These are phyloP conservation scores for Hericium rajendrae DNA, from an alignment of 768 basidiomycete species.

Conservation along the genomic window DNA sequence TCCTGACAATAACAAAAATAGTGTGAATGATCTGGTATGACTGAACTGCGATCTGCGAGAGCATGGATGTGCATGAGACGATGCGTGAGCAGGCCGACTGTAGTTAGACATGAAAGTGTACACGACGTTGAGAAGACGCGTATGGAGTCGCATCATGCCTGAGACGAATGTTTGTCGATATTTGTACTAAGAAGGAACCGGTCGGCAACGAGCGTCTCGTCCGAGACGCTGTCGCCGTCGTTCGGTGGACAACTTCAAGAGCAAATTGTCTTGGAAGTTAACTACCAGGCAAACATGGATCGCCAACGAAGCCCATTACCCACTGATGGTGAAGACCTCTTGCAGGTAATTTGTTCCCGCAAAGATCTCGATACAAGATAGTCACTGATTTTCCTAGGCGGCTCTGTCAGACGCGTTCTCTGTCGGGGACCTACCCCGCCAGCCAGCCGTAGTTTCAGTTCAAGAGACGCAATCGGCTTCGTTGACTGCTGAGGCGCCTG, in stretches of 20 bases:
- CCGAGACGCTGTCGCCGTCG: background rate
- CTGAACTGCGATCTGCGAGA: no score
- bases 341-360: constrained; percentile 4
- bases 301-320: background rate
- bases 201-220: background rate
- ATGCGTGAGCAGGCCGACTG: no score
- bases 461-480: background rate
- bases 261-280: background rate
- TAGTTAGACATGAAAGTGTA: no score
- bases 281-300: background rate
- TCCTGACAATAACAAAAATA: no score
- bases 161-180: background rate
- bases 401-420: constrained; percentile 14
- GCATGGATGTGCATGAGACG: no score
- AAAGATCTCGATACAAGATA: no score
- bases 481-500: background rate
- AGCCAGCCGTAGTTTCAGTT: background rate
- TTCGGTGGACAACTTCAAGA: background rate
- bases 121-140: no score
- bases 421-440: constrained; percentile 6
- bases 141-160: no score
- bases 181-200: background rate
- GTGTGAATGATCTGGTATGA: no score
- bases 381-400: background rate
- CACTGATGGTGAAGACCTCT: constrained; percentile 12